A percentile compares a stretch with the other conserved stretches of the same genome.
Conservation (phyloP, 2,329 filamentous ascomycete species). For the Blastomyces parvus region DNA sequence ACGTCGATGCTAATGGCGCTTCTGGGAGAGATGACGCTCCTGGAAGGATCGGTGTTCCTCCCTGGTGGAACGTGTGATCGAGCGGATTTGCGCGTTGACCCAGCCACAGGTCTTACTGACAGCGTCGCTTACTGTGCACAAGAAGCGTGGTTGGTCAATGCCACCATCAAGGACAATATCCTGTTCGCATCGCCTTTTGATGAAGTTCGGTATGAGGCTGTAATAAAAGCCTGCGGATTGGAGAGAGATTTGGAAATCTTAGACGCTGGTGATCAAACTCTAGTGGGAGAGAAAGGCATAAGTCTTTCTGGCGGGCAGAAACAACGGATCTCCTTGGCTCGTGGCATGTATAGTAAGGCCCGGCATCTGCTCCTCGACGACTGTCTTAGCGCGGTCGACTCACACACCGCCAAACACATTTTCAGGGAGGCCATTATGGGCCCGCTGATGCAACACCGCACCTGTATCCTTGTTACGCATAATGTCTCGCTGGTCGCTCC, state of each 20-base stretch:
- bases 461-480: conserved; percentile 92
- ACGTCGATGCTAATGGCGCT: conserved; percentile 93
- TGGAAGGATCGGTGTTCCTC: conserved; percentile 71
- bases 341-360: conserved; percentile 92
- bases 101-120: conserved; percentile 77
- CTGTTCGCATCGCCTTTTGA: conserved; percentile 76
- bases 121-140: conserved; percentile 95
- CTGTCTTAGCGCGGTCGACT: conserved; percentile 91
- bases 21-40: conserved; percentile 85
- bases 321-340: conserved; percentile 91
- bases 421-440: conserved; percentile 88
- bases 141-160: conserved; percentile 93
- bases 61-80: conserved; percentile 70
- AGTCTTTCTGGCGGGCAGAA: conserved; percentile 95
- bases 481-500: conserved; percentile 84
- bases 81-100: conserved; percentile 72
- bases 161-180: conserved; percentile 92
- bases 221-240: conserved; percentile 82
- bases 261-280: conserved; percentile 81
- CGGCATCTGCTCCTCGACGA: conserved; percentile 87
- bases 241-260: conserved; percentile 87
- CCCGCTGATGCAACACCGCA: conserved; percentile 76
- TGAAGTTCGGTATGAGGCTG: conserved; percentile 71
- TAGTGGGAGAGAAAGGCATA: conserved; percentile 96
- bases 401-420: conserved; percentile 96